Percentiles rank a stretch among this genome's conserved stretches.
phyloP scores from a whole-genome alignment of 371 early-diverging fungal species.

The Zychaea mexicana region DNA sequence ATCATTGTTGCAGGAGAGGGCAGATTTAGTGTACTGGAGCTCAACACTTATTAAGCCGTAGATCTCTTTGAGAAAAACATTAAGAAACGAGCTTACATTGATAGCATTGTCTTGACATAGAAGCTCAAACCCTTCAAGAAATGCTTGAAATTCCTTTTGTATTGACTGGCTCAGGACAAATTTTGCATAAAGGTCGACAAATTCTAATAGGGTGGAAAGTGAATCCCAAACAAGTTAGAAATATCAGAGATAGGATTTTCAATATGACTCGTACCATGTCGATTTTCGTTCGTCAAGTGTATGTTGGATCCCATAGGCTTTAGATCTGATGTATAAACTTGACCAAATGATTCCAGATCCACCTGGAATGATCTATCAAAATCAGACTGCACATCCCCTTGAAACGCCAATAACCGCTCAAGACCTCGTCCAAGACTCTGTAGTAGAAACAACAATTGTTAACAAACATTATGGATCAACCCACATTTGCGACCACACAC shows the following conservation, averaged over 20 bases:
- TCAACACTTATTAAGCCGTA: neutral
- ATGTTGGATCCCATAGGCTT: constrained; percentile 63
- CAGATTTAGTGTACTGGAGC: too few relatives aligned
- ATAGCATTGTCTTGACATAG: constrained; percentile 86
- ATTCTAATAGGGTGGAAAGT: too few relatives aligned
- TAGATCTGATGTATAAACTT: constrained; percentile 59
- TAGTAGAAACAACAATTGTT: neutral
- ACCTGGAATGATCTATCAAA: constrained; percentile 74
- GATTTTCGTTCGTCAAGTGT: constrained; percentile 66
- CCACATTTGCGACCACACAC: too few relatives aligned
- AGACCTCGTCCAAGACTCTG: constrained; percentile 71
- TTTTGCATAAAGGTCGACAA: constrained; percentile 73
- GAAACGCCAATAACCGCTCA: constrained; percentile 55
- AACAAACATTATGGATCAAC: too few relatives aligned
- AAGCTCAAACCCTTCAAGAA: constrained; percentile 88
- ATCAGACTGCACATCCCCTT: constrained; percentile 58
- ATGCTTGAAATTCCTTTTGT: constrained; percentile 81
- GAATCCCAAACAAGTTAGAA: too few relatives aligned
- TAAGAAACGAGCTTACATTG: constrained; percentile 39
- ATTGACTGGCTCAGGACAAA: constrained; percentile 77
- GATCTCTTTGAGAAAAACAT: neutral
- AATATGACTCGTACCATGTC: constrained; percentile 29
- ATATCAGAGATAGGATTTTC: neutral
- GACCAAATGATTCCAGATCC: constrained; percentile 66
- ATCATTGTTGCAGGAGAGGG: neutral